Conservation (phyloP, 176 grass and related monocot species). For the Saccharum spontaneum region DNA sequence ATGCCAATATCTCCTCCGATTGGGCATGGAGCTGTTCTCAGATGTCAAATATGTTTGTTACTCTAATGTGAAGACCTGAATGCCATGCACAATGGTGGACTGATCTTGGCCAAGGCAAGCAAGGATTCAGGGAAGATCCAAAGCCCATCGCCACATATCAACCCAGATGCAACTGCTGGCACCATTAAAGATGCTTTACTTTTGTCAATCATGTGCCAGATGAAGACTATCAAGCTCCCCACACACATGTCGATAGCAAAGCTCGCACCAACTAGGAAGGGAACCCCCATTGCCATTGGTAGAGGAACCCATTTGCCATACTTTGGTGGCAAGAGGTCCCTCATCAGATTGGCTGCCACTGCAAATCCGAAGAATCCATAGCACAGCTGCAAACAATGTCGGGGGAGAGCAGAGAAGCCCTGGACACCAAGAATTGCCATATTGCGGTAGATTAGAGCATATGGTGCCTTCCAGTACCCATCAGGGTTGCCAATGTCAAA, state of each 20-base stretch:
- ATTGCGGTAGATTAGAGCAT: conserved; percentile 94
- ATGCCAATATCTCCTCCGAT: not conserved
- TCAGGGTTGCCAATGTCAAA: conserved; percentile 96
- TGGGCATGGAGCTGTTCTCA: not conserved
- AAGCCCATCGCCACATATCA: conserved; percentile 93
- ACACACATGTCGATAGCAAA: conserved; percentile 95
- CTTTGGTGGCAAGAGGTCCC: conserved; percentile 62
- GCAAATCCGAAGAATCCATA: conserved; percentile 94
- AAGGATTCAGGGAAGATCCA: conserved; percentile 95
- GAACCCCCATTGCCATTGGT: conserved; percentile 94
- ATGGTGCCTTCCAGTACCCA: conserved; percentile 92
- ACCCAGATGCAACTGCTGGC: conserved; percentile 90
- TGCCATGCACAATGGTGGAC: conserved; percentile 90
- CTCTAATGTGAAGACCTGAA: conserved; percentile 67
- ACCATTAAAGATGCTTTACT: conserved; percentile 70
- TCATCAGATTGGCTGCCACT: conserved; percentile 60
- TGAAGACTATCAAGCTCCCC: conserved; percentile 75
- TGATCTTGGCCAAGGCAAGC: conserved; percentile 83
- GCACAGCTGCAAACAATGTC: conserved; percentile 87
- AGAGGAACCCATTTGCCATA: conserved; percentile 77
- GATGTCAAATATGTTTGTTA: not conserved
- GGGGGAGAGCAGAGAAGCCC: conserved; percentile 90
- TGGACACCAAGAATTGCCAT: conserved; percentile 95
- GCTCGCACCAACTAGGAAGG: conserved; percentile 84
- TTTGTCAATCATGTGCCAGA: conserved; percentile 68